These are phyloP conservation scores for Tulasnella sp. DNA, from an alignment of 768 basidiomycete genomes.

Conservation along the genomic window DNA sequence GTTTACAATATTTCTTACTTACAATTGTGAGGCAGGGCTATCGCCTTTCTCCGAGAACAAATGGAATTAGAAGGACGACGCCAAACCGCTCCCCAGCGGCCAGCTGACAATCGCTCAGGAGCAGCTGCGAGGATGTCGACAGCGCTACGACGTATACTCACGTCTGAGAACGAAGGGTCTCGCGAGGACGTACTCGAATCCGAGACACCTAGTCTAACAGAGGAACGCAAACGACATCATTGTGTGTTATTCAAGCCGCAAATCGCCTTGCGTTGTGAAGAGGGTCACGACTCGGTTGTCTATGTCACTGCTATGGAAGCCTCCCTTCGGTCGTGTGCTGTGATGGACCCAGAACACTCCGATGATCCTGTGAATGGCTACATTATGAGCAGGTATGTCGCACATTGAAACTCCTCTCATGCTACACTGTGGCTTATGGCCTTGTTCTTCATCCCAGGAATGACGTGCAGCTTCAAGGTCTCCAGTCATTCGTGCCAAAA, in stretches of 20 bases:
- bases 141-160: conserved; percentile 53
- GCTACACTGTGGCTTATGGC: background rate
- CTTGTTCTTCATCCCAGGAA: conserved; percentile 37
- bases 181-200: background rate
- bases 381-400: conserved; percentile 66
- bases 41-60: conserved; percentile 74
- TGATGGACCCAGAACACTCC: conserved; percentile 66
- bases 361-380: conserved; percentile 78
- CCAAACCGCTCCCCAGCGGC: conserved; percentile 2
- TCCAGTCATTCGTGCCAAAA: conserved; percentile 80
- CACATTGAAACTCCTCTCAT: background rate
- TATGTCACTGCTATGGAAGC: conserved; percentile 71
- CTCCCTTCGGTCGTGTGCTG: conserved; percentile 62
- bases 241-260: conserved; percentile 88
- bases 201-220: conserved; percentile 21
- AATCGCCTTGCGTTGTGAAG: conserved; percentile 60
- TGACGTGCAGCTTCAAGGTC: conserved; percentile 61
- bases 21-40: conserved; percentile 39
- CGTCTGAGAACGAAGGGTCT: conserved; percentile 21
- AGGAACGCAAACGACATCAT: conserved; percentile 51
- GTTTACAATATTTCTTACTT: conserved; percentile 11
- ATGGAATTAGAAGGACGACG: background rate
- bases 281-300: conserved; percentile 44
- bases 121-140: conserved; percentile 26
- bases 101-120: conserved; percentile 1